phyloP scores from a whole-genome alignment of 202 grass and related monocot species.

The Bolboschoenoplectus hybrid region DNA sequence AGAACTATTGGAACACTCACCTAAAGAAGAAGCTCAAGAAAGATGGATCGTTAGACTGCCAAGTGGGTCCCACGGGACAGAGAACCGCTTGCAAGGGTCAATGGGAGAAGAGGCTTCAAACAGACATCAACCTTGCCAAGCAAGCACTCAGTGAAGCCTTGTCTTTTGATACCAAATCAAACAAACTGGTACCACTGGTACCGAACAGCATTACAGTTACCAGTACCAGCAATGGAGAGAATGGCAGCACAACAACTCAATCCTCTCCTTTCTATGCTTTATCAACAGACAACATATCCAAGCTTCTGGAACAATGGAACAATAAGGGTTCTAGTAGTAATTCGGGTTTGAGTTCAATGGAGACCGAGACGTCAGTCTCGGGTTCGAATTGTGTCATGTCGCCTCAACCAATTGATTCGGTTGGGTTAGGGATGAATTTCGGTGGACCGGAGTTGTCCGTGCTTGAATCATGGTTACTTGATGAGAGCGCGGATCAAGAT shows the following conservation, averaged over 20 bases:
- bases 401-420: slow-evolving; percentile 41
- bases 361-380: slow-evolving; percentile 41
- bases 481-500: slow-evolving; percentile 48
- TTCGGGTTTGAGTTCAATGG: slow-evolving; percentile 14
- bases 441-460: slow-evolving; percentile 47
- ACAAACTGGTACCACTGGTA: neutral
- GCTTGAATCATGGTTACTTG: slow-evolving; percentile 74
- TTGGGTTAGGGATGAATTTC: slow-evolving; percentile 22
- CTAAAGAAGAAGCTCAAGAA: slow-evolving; percentile 66
- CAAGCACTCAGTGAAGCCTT: slow-evolving; percentile 69
- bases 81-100: slow-evolving; percentile 65
- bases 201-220: slow-evolving; percentile 23
- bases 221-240: slow-evolving; percentile 49
- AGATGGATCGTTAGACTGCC: neutral
- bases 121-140: slow-evolving; percentile 72
- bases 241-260: slow-evolving; percentile 41
- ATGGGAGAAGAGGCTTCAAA: slow-evolving; percentile 72
- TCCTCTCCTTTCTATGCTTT: slow-evolving; percentile 55
- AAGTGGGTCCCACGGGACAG: slow-evolving; percentile 38
- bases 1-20: slow-evolving; percentile 99
- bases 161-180: slow-evolving; percentile 51
- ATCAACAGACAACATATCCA: slow-evolving; percentile 61
- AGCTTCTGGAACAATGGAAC: slow-evolving; percentile 67
- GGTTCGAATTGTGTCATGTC: neutral
- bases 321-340: slow-evolving; percentile 37